Evolutionary conservation across 1,284 basidiomycete species (phyloP).

Genomic region (Malassezia globosa): DNA sequence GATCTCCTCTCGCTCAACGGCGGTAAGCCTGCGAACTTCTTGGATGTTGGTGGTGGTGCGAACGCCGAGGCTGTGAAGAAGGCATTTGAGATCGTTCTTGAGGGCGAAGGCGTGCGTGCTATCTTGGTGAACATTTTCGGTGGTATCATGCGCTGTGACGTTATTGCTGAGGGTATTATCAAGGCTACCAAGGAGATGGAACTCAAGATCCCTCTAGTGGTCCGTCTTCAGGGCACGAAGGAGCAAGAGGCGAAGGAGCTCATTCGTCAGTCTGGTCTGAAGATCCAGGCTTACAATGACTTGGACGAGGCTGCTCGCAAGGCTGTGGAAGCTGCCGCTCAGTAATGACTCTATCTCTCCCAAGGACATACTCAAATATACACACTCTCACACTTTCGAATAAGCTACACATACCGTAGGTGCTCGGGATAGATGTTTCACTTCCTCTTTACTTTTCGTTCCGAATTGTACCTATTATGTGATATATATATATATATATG

Average conservation of each 20-base stretch:
- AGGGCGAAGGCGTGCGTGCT: constrained; percentile 83
- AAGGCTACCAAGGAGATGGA: constrained; percentile 86
- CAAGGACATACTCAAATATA: too few relatives aligned
- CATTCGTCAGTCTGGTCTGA: constrained; percentile 64
- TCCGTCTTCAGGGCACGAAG: constrained; percentile 91
- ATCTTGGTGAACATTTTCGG: constrained; percentile 80
- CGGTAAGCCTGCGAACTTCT: constrained; percentile 84
- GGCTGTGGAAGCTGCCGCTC: constrained; percentile 19
- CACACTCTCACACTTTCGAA: background rate
- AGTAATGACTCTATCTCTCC: background rate
- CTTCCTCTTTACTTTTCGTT: background rate
- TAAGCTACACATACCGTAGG: background rate
- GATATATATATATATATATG: too few relatives aligned
- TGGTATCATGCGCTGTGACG: constrained; percentile 95
- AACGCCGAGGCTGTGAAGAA: constrained; percentile 98
- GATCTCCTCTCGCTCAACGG: constrained; percentile 73
- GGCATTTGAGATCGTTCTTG: constrained; percentile 87
- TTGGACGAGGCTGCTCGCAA: constrained; percentile 26
- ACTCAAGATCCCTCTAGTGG: constrained; percentile 75
- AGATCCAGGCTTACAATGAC: constrained; percentile 48
- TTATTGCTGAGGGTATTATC: constrained; percentile 68
- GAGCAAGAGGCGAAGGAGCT: constrained; percentile 86
- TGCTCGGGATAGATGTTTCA: background rate
- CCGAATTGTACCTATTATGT: background rate
- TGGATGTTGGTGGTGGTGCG: constrained; percentile 93